Evolutionary conservation across 2,329 filamentous ascomycete genomes (phyloP).

Genomic region (Aquanectria penicillioides): DNA sequence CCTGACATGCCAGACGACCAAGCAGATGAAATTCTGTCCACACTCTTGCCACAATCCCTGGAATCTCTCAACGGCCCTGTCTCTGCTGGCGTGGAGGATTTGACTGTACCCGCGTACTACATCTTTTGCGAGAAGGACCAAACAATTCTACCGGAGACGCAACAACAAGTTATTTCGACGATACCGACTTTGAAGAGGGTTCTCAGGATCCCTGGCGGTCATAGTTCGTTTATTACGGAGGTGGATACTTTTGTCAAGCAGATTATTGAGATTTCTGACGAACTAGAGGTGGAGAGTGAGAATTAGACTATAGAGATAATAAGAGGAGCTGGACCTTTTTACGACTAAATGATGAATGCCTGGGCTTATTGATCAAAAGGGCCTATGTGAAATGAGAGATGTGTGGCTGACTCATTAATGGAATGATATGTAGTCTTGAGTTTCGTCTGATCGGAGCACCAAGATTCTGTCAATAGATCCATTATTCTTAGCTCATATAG

Average conservation of each 20-base stretch:
- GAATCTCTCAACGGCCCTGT: not conserved
- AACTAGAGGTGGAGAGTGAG: not conserved
- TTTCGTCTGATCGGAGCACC: no score
- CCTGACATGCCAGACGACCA: constrained; percentile 7
- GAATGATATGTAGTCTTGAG: no score
- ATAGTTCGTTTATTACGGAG: constrained; percentile 9
- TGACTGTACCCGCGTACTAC: constrained; percentile 7
- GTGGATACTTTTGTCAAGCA: constrained; percentile 7
- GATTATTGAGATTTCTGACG: constrained; percentile 5
- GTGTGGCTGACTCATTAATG: no score
- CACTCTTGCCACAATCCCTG: not conserved
- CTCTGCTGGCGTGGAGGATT: constrained; percentile 3
- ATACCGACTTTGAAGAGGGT: constrained; percentile 6
- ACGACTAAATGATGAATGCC: no score
- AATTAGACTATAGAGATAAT: no score
- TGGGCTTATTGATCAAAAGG: no score
- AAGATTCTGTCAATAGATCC: no score
- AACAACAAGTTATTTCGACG: not conserved
- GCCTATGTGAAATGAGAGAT: no score
- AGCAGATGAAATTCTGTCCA: not conserved
- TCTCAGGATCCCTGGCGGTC: constrained; percentile 1
- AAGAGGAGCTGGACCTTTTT: no score
- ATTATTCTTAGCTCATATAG: no score
- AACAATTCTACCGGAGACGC: not conserved
- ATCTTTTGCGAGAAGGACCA: constrained; percentile 9